Evolutionary conservation across 495 filamentous ascomycete species (phyloP), one percentile per base, ranked within the genome.

Genomic region (Neurospora sp.): DNA sequence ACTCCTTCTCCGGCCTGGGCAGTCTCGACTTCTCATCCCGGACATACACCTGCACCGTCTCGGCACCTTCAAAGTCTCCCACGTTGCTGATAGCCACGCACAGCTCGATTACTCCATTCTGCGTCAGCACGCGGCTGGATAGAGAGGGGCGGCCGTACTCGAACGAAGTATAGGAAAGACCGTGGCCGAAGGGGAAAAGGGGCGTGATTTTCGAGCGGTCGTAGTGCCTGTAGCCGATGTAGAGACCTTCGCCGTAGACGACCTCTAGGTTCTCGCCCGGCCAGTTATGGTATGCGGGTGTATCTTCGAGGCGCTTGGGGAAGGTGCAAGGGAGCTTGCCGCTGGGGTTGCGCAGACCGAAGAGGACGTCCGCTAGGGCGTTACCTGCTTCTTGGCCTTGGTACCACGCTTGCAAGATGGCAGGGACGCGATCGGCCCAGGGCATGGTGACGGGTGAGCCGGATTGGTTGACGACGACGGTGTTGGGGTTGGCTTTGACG

Each of bases 341-440:
- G 71, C 92, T 95, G 8, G 94, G 95, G 78, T 95, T 95, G 27
- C 89, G 85, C 12, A 89, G 86, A 5, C 95, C 96, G 74, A 97
- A 96, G 3, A 99, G 85, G 23, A 98, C 90, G 79, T 97, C 95
- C 0, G 89, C 88, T 14, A 99, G 82, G 1, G 95, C 92, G 74
- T 95, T 93, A 2, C 96, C 96, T 23, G 92, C 93, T 81, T 98
- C 95, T 80, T 98, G 91, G 0, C 96, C 94, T 74, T 91, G 89
- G 72, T 92, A 92, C 91, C 91, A 94, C 7, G 89, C 92, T 77
- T 93, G 91, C 1, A 93, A 71, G n/a, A 94, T 87, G 12, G 92
- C 89, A 11, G 89, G 87, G 16, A 91, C 88, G 23, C 87, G 83
- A 73, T 89, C 83, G 0, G 84, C 90, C 93, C 93, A 97, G 0